These are phyloP conservation scores for Vitis hybrid DNA, from an alignment of 177 flowering plant genomes.

Conservation along the genomic window DNA sequence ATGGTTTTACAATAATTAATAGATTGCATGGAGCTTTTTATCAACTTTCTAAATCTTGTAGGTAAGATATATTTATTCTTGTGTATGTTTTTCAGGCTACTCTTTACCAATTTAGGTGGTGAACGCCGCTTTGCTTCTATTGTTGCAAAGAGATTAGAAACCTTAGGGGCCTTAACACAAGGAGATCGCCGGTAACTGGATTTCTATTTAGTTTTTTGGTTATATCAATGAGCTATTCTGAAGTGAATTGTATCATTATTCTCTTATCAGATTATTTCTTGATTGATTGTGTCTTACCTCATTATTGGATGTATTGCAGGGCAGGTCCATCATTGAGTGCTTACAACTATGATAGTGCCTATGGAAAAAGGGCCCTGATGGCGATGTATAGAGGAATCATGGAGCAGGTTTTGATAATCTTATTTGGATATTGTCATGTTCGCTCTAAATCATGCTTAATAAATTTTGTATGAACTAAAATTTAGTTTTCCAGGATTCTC, in stretches of 20 bases:
- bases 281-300: slow-evolving; percentile 5
- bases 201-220: not conserved
- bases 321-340: slow-evolving; percentile 96
- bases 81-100: slow-evolving; percentile 48
- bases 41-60: not conserved
- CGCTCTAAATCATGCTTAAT: not conserved
- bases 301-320: slow-evolving; percentile 45
- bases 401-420: slow-evolving; percentile 67
- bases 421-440: slow-evolving; percentile 1
- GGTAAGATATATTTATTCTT: not conserved
- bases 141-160: slow-evolving; percentile 94
- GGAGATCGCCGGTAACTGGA: slow-evolving; percentile 81
- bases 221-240: not conserved
- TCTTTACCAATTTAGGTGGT: slow-evolving; percentile 94
- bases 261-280: not conserved
- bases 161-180: slow-evolving; percentile 96
- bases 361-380: slow-evolving; percentile 83
- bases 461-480: slow-evolving; percentile 11
- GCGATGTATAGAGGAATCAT: slow-evolving; percentile 85
- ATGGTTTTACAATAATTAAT: not conserved
- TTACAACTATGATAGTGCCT: slow-evolving; percentile 89
- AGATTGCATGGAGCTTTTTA: not conserved
- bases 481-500: slow-evolving; percentile 58
- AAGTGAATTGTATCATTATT: not conserved
- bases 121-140: slow-evolving; percentile 98